Evolutionary conservation across 768 basidiomycete species (phyloP), one percentile per base, ranked within the genome.

Genomic region (Hygrocybe punicea): DNA sequence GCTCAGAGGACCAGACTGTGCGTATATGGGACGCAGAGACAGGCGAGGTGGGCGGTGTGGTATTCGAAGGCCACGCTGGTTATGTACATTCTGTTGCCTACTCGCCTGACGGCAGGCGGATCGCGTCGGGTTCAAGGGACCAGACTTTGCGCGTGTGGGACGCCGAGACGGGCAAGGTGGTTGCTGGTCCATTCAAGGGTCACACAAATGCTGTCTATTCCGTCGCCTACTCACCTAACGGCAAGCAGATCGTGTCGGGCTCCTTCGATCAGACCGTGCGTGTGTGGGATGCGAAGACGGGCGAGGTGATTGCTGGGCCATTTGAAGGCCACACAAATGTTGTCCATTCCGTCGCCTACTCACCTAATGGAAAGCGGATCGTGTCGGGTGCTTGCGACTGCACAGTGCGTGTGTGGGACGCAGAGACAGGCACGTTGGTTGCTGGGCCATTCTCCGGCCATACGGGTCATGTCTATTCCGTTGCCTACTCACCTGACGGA

Each of bases 291-390:
- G 11, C 50, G 8, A 29, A 29, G 29, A 29, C 29, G 4, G 29
- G 29, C 8, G 29, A 29, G 29, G 29, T 29, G 8, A 8, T 8
- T 8, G 29, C 4, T 29, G 29, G 29, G 8, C 4, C 29, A 23
- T 25, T 95, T 56, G 73, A 81, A 46, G 92, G 91, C 0, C 92
- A 95, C 68, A 79, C 78, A 54, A 89, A 93, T 65, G 86, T 85
- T 11, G 63, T 69, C 33, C 8, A 29, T 8, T 29, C 62, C 21
- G 63, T 70, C 19, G 59, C 61, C 19, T 65, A 69, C 57, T 67
- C 70, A 9, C 63, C 65, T 1, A 61, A 69, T 57, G 67, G 66
- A 4, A 56, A 60, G 33, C 58, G 55, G 3, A 54, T 69, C 49
- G 53, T 60, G 11, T 67, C 68, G 2, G 63, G 63, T n/a, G 64